Percentiles rank a stretch among this genome's conserved stretches.
Conservation (phyloP, 306 rosid genomes). For the Cucurbita ficifolia region DNA sequence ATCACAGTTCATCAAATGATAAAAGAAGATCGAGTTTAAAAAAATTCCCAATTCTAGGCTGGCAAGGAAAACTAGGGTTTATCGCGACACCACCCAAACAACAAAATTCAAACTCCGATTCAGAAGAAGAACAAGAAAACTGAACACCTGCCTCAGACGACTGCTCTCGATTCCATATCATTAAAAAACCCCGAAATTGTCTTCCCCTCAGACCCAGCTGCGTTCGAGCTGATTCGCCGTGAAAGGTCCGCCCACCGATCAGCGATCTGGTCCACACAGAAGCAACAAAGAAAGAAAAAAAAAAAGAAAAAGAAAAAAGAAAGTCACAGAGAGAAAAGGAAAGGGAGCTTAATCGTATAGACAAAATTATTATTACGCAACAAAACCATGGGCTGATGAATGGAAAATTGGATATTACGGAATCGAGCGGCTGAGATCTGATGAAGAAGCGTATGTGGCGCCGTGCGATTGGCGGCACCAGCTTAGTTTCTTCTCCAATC, state of each 20-base stretch:
- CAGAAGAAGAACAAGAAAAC: not conserved
- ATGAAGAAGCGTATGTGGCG: not conserved
- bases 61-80: constrained; percentile 5
- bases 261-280: constrained; percentile 17
- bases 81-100: not conserved
- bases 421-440: constrained; percentile 4
- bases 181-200: not conserved
- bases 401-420: not conserved
- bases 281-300: not conserved
- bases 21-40: no score
- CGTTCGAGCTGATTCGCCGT: constrained; percentile 8
- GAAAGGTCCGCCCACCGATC: not conserved
- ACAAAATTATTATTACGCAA: not conserved
- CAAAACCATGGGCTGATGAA: not conserved
- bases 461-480: constrained; percentile 2
- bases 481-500: not conserved
- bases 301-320: not conserved
- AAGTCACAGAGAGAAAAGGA: not conserved
- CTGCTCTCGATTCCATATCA: constrained; percentile 4
- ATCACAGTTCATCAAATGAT: not conserved
- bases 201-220: not conserved
- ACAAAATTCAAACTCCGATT: not conserved
- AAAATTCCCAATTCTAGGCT: not conserved
- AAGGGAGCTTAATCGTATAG: not conserved
- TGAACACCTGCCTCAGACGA: constrained; percentile 28